Base-by-base conservation (phyloP, 1,139 yeast genomes). In the Hansenula lynferdii region DNA sequence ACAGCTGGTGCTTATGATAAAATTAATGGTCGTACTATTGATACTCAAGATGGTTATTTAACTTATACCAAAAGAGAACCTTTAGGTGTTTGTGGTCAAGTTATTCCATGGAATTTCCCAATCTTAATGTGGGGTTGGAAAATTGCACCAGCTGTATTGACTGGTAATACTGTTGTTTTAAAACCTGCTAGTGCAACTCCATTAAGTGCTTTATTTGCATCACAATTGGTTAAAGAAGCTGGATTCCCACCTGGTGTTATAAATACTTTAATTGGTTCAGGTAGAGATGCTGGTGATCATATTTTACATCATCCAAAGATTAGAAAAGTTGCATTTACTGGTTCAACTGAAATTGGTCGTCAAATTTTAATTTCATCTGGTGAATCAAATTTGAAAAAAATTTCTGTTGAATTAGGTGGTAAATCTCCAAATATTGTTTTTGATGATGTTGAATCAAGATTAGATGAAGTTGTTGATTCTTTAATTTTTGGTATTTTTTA, bases 31-130 rank as follows among this genome's bases (percentile, higher is more conserved):
- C 61, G 69, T 49, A 70, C 80, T 34, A 72, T 82, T 48, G 84
- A 80, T 56, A 77, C 81, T 48, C 81, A 80, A 54, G 62, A 62
- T 37, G 58, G 69, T 49, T 78, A 78, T 62, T 74, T 79, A 57
- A 76, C 72, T 51, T 80, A 76, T 61, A 62, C 69, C 37, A 66
- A 67, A 48, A 64, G 65, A 43, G 86, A 80, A 64, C 85, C 87
- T 41, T 59, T 81, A 50, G 87, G 87, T 53, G 87, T 81, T 34
- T 79, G 85, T 62, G 89, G 87, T 42, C 84, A 79, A 61, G 77
- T 81, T 49, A 80, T 83, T 51, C 90, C 92, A 49, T 83, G 92
- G 92, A 83, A 83, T 64, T 84, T 82, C 77, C 92, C 92, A 47
- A 65, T 84, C 47, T 68, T 82, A 59, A 80, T 84, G 85, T 76